Evolutionary conservation across 139 green algal species (phyloP), one percentile per base, ranked within the genome.

Genomic region (Pseudopediastrum boryanum): DNA sequence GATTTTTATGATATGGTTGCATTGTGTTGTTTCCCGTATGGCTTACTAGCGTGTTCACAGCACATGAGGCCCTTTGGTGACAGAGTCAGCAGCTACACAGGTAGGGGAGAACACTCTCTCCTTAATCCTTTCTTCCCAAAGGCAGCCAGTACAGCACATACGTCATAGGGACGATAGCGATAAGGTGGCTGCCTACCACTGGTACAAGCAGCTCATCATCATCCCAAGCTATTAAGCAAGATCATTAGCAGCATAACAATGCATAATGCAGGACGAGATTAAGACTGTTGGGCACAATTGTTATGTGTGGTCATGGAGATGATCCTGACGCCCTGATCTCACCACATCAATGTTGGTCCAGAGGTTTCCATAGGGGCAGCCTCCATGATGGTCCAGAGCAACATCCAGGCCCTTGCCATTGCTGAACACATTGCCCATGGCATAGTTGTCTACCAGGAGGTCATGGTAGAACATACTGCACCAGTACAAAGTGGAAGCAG

Each of bases 311-410:
- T 33, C 29, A 12, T n/a, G n/a, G n/a, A n/a, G n/a, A n/a, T n/a
- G n/a, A n/a, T n/a, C n/a, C n/a, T n/a, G n/a, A n/a, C n/a, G n/a
- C n/a, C n/a, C n/a, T n/a, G n/a, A n/a, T n/a, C 66, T 74, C 66
- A 74, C 66, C 39, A 74, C 27, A 6, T 74, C 66, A 25, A 74
- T 74, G 66, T 74, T 43, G 29, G 39, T 74, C 66, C 66, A 74
- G 4, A 74, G 66, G 66, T 74, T 74, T 42, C 58, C 58, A 29
- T 74, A 27, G 12, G 66, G 66, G 0, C 43, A 42, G n/a, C 27
- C 42, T 13, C 66, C 66, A 19, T 74, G 66, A 43, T 74, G 66
- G 66, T 74, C 66, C 25, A 74, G 43, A 43, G 43, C 56, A 1
- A 59, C 27, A 29, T 74, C 66, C 21, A 52, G 25, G n/a, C 42